phyloP scores from a whole-genome alignment of 306 rosid genomes.

The Phaseolus lunatus region DNA sequence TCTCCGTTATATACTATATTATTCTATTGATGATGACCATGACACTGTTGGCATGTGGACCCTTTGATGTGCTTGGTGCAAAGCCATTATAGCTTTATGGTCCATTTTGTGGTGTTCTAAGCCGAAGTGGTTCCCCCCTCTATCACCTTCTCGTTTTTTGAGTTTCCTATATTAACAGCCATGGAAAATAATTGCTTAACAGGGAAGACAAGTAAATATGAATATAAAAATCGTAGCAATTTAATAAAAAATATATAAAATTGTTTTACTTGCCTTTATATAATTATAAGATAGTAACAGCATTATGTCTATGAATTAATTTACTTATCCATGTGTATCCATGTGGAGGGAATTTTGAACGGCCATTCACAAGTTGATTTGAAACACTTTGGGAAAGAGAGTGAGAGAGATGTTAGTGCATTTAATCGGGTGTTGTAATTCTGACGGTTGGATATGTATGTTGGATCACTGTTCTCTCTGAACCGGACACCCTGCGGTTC shows the following conservation, averaged over 20 bases:
- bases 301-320: too few species aligned
- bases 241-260: too few species aligned
- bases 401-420: neutral
- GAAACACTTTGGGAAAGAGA: neutral
- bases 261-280: too few species aligned
- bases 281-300: too few species aligned
- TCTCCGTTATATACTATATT: neutral
- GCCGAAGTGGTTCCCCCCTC: neutral
- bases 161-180: neutral
- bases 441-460: constrained; percentile 59
- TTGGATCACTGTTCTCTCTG: constrained; percentile 61
- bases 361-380: neutral
- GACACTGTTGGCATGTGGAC: constrained; percentile 5
- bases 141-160: neutral
- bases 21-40: constrained; percentile 14
- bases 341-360: neutral
- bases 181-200: neutral
- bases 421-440: neutral
- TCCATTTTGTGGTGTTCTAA: neutral
- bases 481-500: constrained; percentile 67
- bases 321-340: neutral
- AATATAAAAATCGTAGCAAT: too few species aligned
- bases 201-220: too few species aligned
- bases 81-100: neutral
- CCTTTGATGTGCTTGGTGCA: constrained; percentile 24